Evolutionary conservation across 257 asterid species (phyloP), one percentile per base, ranked within the genome.

Genomic region (Petrea volubilis): DNA sequence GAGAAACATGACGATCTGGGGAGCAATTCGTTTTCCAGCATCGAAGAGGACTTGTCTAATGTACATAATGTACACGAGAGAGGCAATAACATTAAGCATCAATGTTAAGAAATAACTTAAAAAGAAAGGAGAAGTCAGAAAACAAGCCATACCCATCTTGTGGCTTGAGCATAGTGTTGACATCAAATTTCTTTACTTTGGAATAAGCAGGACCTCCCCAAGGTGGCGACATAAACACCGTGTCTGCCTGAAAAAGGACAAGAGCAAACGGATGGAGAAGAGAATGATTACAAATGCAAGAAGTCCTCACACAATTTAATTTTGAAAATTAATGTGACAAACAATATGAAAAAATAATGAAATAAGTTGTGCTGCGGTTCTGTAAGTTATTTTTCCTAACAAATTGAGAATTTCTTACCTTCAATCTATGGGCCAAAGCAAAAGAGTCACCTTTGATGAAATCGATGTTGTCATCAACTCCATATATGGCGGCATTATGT

Each of bases 191-290:
- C 77, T 83, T 70, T 52, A 81, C 93, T 83, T 86, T 92, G 64
- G 85, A 56, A 77, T 95, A 95, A 76, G 81, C 90, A 44, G 98
- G 99, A 71, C 99, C 99, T 36, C 99, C 99, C 97, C 98, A 95
- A 11, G 99, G 99, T 15, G 99, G 99, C 55, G 99, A 95, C 90
- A 92, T 77, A 68, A 88, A 92, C 20, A 92, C 96, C 0, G 83
- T 74, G 61, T 92, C 82, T 36, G 92, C 99, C 99, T 92, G 88
- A 77, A 85, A 50, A 41, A 64, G 52, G 9, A 2, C 9, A 38
- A 5, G 4, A 7, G 6, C 5, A 4, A 7, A 38, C 5, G n/a
- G n/a, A n/a, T n/a, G n/a, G n/a, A n/a, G n/a, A 27, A 60, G 28
- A 50, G 28, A 55, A 69, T 5, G 63, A 49, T 53, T 41, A 67